These are phyloP conservation scores for Cryphonectria nitschkei DNA, from an alignment of 2,329 filamentous ascomycete species.

Conservation along the genomic window DNA sequence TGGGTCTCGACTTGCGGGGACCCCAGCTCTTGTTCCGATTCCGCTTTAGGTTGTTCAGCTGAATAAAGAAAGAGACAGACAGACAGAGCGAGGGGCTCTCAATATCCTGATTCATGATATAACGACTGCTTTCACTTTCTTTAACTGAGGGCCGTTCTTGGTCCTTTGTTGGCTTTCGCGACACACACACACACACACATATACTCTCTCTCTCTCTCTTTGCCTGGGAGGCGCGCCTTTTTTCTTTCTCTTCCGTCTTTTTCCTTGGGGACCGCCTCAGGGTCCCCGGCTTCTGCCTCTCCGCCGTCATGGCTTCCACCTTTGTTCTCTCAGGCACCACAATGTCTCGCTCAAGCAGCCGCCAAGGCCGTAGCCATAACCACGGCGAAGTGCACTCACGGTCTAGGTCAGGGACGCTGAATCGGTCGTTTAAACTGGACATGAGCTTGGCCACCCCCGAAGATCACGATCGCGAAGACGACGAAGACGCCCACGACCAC, in stretches of 20 bases:
- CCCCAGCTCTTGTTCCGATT: conserved; percentile 8
- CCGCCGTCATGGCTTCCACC: conserved; percentile 51
- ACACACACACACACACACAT: background rate
- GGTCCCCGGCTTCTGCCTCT: conserved; percentile 4
- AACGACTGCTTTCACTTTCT: conserved; percentile 16
- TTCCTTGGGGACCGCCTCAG: conserved; percentile 2
- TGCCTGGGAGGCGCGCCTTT: conserved; percentile 5
- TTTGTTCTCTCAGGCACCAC: conserved; percentile 58
- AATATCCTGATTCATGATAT: conserved; percentile 22
- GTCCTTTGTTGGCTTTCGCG: background rate
- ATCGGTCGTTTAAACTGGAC: conserved; percentile 39
- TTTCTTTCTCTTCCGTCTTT: background rate
- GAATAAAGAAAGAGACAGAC: background rate
- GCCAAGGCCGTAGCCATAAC: conserved; percentile 36
- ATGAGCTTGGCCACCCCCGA: conserved; percentile 38
- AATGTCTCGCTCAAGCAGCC: conserved; percentile 52
- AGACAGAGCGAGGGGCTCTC: conserved; percentile 1
- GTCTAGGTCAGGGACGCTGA: conserved; percentile 44
- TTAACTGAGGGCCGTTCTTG: background rate
- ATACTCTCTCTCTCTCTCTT: background rate
- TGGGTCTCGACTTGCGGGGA: conserved; percentile 26
- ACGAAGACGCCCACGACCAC: conserved; percentile 41
- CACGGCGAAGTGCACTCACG: conserved; percentile 42
- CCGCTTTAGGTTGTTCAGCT: conserved; percentile 2
- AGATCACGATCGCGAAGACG: conserved; percentile 37